phyloP scores from a whole-genome alignment of 2,329 filamentous ascomycete genomes.

The Alternaria gaisen region DNA sequence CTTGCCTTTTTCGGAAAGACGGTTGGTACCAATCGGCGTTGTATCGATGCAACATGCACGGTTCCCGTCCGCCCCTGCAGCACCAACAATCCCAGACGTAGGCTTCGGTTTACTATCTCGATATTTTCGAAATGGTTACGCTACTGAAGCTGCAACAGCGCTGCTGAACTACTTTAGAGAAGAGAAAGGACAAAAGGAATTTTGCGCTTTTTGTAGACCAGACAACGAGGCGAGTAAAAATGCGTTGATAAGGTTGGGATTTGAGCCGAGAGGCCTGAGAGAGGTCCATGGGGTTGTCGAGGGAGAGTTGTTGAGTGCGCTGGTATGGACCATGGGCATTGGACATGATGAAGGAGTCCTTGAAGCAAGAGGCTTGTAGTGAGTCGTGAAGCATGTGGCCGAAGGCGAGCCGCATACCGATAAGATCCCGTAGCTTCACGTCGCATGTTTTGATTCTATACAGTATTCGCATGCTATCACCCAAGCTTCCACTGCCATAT shows the following conservation, averaged over 20 bases:
- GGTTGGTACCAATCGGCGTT: conserved; percentile 18
- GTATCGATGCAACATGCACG: conserved; percentile 37
- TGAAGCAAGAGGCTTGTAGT: conserved; percentile 5
- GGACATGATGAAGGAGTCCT: conserved; percentile 4
- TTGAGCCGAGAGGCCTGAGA: conserved; percentile 25
- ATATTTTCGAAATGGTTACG: conserved; percentile 31
- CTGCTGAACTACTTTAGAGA: conserved; percentile 21
- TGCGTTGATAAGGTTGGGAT: conserved; percentile 30
- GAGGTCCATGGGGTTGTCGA: background rate
- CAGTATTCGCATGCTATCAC: background rate
- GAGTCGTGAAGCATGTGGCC: background rate
- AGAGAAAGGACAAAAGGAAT: conserved; percentile 14
- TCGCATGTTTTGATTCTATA: background rate
- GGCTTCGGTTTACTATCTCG: conserved; percentile 26
- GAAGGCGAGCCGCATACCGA: background rate
- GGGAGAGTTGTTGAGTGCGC: background rate
- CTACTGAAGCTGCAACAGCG: conserved; percentile 27
- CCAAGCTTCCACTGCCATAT: background rate
- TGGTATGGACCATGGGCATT: conserved; percentile 23
- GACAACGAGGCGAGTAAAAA: conserved; percentile 29
- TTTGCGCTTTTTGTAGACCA: conserved; percentile 27
- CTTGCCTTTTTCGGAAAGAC: conserved; percentile 1
- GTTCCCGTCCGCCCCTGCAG: conserved; percentile 25
- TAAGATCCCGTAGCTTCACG: background rate
- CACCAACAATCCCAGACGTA: conserved; percentile 31